Conservation (phyloP, 1,284 basidiomycete species). For the Macrocybe sp. region DNA sequence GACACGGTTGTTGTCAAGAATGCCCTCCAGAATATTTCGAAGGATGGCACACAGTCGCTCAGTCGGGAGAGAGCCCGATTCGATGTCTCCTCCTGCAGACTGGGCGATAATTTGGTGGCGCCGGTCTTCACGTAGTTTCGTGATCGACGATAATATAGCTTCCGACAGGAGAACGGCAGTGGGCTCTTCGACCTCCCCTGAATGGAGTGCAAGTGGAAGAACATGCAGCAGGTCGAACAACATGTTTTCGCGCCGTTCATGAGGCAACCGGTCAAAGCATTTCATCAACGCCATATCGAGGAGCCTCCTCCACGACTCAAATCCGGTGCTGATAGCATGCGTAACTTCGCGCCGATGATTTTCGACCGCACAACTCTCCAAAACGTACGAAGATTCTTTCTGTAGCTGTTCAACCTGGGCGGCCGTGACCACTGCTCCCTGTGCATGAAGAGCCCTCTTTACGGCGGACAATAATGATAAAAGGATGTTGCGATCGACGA, state of each 20-base stretch:
- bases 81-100: conserved; percentile 55
- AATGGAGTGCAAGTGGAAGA: conserved; percentile 57
- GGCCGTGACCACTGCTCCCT: conserved; percentile 61
- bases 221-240: conserved; percentile 85
- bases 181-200: conserved; percentile 58
- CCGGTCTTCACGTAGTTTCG: conserved; percentile 77
- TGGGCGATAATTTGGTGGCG: conserved; percentile 63
- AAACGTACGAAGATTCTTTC: conserved; percentile 68
- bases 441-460: conserved; percentile 57
- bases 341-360: conserved; percentile 82
- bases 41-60: conserved; percentile 79
- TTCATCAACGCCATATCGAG: conserved; percentile 82
- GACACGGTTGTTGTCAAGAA: conserved; percentile 74
- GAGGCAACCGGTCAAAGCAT: conserved; percentile 77
- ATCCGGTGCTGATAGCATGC: conserved; percentile 64
- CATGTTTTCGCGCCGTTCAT: conserved; percentile 79
- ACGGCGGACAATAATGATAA: conserved; percentile 61
- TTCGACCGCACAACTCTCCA: conserved; percentile 80
- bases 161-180: conserved; percentile 82
- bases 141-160: conserved; percentile 75
- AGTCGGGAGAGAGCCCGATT: conserved; percentile 65
- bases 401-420: conserved; percentile 66
- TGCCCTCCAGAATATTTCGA: conserved; percentile 73
- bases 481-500: conserved; percentile 75
- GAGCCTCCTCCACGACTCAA: conserved; percentile 79